phyloP scores from a whole-genome alignment of 2,329 filamentous ascomycete genomes.

The Ophiosphaerella narmari region DNA sequence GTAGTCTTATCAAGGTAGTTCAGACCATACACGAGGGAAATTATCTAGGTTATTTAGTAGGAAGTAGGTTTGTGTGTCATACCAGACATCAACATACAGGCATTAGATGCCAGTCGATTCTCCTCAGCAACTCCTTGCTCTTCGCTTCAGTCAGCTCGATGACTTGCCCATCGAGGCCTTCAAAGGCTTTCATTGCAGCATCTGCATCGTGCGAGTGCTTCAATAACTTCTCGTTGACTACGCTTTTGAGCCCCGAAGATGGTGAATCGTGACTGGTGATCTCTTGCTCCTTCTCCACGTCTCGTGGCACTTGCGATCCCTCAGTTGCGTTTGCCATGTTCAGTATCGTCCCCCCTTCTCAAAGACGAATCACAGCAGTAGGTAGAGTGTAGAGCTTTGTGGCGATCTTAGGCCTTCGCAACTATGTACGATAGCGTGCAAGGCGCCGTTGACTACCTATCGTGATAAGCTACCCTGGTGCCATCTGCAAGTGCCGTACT shows the following conservation, averaged over 20 bases:
- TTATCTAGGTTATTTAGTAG: slow-evolving; percentile 45
- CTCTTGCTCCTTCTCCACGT: slow-evolving; percentile 23
- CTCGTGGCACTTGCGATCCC: neutral
- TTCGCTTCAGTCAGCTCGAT: slow-evolving; percentile 61
- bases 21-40: slow-evolving; percentile 62
- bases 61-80: neutral
- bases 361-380: too few species aligned
- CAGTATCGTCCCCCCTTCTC: neutral
- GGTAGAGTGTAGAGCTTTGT: too few species aligned
- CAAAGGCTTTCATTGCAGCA: slow-evolving; percentile 63
- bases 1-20: slow-evolving; percentile 66
- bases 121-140: slow-evolving; percentile 62
- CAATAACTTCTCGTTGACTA: slow-evolving; percentile 31
- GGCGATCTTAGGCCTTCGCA: too few species aligned
- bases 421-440: neutral
- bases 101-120: slow-evolving; percentile 67
- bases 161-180: slow-evolving; percentile 54
- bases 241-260: slow-evolving; percentile 14
- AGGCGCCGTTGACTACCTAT: slow-evolving; percentile 18
- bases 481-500: slow-evolving; percentile 11
- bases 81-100: slow-evolving; percentile 43
- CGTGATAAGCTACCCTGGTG: slow-evolving; percentile 23
- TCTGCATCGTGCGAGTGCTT: slow-evolving; percentile 64
- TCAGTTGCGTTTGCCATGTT: slow-evolving; percentile 13
- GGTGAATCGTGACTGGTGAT: slow-evolving; percentile 8